Percentiles rank a stretch among this genome's conserved stretches.
phyloP scores from a whole-genome alignment of 768 basidiomycete genomes.

The Rhodotorula paludigena region DNA sequence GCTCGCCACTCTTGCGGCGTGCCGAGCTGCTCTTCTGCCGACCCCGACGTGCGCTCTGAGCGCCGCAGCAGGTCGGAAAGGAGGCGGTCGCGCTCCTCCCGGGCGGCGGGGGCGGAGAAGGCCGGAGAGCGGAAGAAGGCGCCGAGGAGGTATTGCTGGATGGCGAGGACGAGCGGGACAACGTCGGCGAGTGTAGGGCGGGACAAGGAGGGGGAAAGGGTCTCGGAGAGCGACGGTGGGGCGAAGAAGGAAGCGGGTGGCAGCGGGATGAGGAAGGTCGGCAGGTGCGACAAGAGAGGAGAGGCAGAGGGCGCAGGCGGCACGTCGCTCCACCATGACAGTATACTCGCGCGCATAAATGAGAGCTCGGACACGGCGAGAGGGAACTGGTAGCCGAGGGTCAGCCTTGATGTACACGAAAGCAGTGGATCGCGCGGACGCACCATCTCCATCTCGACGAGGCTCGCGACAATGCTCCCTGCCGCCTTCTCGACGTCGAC shows the following conservation, averaged over 20 bases:
- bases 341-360: slow-evolving; percentile 15
- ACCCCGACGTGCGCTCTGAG: no score
- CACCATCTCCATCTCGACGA: slow-evolving; percentile 67
- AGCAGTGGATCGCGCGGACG: slow-evolving; percentile 46
- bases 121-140: slow-evolving; percentile 14
- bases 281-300: slow-evolving; percentile 1
- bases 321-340: slow-evolving; percentile 26
- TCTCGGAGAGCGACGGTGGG: slow-evolving; percentile 22
- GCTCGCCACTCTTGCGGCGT: slow-evolving; percentile 13
- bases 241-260: slow-evolving; percentile 19
- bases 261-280: slow-evolving; percentile 13
- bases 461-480: slow-evolving; percentile 61
- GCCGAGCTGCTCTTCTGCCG: no score
- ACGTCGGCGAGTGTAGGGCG: slow-evolving; percentile 12
- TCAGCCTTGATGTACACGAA: slow-evolving; percentile 5
- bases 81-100: background rate
- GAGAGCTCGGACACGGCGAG: slow-evolving; percentile 25
- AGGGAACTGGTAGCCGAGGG: slow-evolving; percentile 11
- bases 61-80: background rate
- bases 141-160: slow-evolving; percentile 28
- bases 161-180: slow-evolving; percentile 27
- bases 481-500: slow-evolving; percentile 71
- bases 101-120: background rate
- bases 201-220: slow-evolving; percentile 2
- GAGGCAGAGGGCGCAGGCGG: slow-evolving; percentile 46